A percentile compares a stretch with the other conserved stretches of the same genome.
Evolutionary conservation across 176 grass and related monocot genomes (phyloP).

Genomic region (Oryza punctata): DNA sequence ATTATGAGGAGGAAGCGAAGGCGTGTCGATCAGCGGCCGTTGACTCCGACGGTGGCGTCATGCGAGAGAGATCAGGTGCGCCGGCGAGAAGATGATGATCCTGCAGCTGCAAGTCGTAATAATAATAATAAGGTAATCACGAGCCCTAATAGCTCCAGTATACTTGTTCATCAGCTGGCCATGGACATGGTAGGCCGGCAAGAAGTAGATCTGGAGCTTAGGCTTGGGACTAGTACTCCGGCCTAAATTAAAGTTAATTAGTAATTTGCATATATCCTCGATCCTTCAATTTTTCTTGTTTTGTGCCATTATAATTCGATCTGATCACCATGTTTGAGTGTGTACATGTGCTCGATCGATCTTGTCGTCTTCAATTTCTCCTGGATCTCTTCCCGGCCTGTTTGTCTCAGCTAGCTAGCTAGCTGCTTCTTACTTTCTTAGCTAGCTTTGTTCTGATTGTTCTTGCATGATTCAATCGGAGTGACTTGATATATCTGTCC

Average conservation of each 20-base stretch:
- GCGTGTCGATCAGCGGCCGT: conserved; percentile 11
- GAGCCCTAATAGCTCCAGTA: conserved; percentile 38
- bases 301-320: neutral
- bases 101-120: conserved; percentile 24
- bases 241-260: conserved; percentile 2
- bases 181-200: conserved; percentile 37
- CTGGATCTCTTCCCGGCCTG: neutral
- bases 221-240: conserved; percentile 43
- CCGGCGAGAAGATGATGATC: conserved; percentile 7
- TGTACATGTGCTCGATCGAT: conserved; percentile 8
- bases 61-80: conserved; percentile 9
- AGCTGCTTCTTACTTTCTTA: neutral
- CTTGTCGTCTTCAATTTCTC: neutral
- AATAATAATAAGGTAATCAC: conserved; percentile 33
- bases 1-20: conserved; percentile 38
- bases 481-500: neutral
- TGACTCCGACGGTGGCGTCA: conserved; percentile 1
- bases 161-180: neutral
- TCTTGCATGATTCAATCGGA: conserved; percentile 15
- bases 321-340: conserved; percentile 1
- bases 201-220: conserved; percentile 61
- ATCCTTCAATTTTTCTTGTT: conserved; percentile 11
- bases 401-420: neutral
- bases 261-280: conserved; percentile 13
- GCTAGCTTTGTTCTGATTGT: neutral